Conservation (phyloP, 2,329 filamentous ascomycete genomes). For the Aspergillus pseudonomiae region DNA sequence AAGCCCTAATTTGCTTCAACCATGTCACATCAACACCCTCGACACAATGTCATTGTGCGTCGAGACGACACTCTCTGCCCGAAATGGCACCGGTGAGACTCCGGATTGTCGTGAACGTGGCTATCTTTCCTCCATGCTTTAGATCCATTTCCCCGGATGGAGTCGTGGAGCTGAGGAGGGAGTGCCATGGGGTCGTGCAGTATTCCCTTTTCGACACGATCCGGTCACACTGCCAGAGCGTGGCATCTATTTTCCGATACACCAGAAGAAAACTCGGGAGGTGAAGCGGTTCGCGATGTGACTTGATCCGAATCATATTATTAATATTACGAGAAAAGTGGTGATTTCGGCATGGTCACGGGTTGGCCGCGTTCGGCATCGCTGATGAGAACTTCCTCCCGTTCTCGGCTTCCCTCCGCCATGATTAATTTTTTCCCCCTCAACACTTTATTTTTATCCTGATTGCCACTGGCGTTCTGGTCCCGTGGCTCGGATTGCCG, state of each 20-base stretch:
- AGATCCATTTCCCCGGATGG: not conserved
- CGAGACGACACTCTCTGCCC: not conserved
- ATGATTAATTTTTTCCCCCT: not conserved
- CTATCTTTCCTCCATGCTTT: not conserved
- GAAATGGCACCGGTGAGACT: constrained; percentile 7
- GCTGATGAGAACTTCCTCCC: not conserved
- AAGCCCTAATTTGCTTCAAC: not conserved
- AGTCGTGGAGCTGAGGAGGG: not conserved
- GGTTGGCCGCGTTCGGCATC: constrained; percentile 3
- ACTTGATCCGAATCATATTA: not conserved
- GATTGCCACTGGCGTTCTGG: not conserved
- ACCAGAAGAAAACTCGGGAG: not conserved
- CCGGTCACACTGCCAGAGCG: not conserved
- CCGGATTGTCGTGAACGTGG: constrained; percentile 1
- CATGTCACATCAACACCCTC: not conserved
- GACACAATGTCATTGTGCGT: constrained; percentile 10
- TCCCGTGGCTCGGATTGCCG: constrained; percentile 3
- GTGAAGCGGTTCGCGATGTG: not conserved
- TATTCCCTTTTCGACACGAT: not conserved
- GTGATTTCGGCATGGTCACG: not conserved
- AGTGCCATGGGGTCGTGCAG: constrained; percentile 3
- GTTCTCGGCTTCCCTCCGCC: not conserved
- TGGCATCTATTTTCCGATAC: not conserved
- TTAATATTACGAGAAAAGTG: not conserved
- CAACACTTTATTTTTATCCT: constrained; percentile 1